phyloP scores from a whole-genome alignment of 257 asterid species.

The Coffea canephora region DNA sequence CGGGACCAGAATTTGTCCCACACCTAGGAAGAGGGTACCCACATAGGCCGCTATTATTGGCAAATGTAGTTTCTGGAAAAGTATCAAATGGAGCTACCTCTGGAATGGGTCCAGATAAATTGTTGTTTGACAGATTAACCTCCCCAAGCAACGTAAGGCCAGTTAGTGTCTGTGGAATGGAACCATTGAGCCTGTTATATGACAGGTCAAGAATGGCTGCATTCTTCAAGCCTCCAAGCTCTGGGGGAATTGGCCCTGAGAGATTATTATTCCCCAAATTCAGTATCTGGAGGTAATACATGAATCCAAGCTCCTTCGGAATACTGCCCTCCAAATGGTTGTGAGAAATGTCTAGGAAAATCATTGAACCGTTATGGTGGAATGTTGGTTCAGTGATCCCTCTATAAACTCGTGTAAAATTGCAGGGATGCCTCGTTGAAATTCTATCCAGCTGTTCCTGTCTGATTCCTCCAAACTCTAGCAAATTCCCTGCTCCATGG shows the following conservation, averaged over 20 bases:
- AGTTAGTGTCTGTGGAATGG: constrained; percentile 64
- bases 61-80: constrained; percentile 58
- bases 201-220: constrained; percentile 87
- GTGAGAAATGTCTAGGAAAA: constrained; percentile 81
- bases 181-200: constrained; percentile 59
- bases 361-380: constrained; percentile 90
- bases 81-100: constrained; percentile 80
- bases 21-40: constrained; percentile 78
- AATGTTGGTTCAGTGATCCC: constrained; percentile 76
- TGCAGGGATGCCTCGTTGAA: constrained; percentile 74
- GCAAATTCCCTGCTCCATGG: constrained; percentile 92
- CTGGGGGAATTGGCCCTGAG: constrained; percentile 76
- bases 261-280: constrained; percentile 80
- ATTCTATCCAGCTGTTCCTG: constrained; percentile 59
- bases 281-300: constrained; percentile 67
- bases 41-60: constrained; percentile 79
- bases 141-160: constrained; percentile 72
- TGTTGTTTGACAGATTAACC: constrained; percentile 70
- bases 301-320: constrained; percentile 78
- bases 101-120: constrained; percentile 75
- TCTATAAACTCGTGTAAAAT: constrained; percentile 62
- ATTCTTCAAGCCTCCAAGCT: constrained; percentile 65
- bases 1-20: constrained; percentile 27
- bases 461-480: constrained; percentile 91
- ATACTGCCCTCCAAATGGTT: constrained; percentile 71